A percentile compares a stretch with the other conserved stretches of the same genome.
These are phyloP conservation scores for Circinella minor DNA, from an alignment of 371 early-diverging fungal genomes.

Conservation along the genomic window DNA sequence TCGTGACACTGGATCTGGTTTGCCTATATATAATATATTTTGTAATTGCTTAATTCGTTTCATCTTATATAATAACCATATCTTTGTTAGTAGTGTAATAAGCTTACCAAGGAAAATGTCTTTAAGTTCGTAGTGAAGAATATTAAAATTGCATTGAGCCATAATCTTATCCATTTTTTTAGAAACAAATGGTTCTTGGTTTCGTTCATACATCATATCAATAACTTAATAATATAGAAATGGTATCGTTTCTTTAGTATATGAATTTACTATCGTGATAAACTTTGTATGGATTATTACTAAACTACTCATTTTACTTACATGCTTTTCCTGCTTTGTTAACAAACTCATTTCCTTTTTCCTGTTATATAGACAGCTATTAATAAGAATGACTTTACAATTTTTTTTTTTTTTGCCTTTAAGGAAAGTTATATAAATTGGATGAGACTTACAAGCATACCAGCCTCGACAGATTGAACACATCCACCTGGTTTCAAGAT, in stretches of 20 bases:
- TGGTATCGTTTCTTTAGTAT: neutral
- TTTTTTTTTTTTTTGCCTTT: too few species aligned
- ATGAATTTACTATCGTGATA: neutral
- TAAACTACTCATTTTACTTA: slow-evolving; percentile 16
- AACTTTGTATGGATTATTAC: neutral
- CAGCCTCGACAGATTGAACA: slow-evolving; percentile 57
- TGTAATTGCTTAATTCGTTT: neutral
- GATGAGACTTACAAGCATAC: slow-evolving; percentile 11
- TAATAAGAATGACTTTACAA: too few species aligned
- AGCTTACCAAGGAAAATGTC: slow-evolving; percentile 19
- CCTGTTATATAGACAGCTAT: slow-evolving; percentile 1
- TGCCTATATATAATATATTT: neutral
- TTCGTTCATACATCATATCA: slow-evolving; percentile 14
- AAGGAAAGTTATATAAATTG: too few species aligned
- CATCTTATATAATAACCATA: neutral
- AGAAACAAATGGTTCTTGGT: slow-evolving; percentile 27
- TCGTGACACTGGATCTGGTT: slow-evolving; percentile 11
- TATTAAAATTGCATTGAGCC: slow-evolving; percentile 29
- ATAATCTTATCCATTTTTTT: slow-evolving; percentile 38
- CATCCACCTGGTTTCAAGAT: slow-evolving; percentile 64
- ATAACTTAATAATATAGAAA: slow-evolving; percentile 11
- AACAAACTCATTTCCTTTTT: slow-evolving; percentile 34
- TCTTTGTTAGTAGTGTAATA: neutral
- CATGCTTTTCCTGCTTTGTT: slow-evolving; percentile 30
- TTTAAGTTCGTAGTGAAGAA: slow-evolving; percentile 33